These are phyloP conservation scores for Saussurea involucrata DNA, from an alignment of 129 eudicot genomes.

Conservation along the genomic window DNA sequence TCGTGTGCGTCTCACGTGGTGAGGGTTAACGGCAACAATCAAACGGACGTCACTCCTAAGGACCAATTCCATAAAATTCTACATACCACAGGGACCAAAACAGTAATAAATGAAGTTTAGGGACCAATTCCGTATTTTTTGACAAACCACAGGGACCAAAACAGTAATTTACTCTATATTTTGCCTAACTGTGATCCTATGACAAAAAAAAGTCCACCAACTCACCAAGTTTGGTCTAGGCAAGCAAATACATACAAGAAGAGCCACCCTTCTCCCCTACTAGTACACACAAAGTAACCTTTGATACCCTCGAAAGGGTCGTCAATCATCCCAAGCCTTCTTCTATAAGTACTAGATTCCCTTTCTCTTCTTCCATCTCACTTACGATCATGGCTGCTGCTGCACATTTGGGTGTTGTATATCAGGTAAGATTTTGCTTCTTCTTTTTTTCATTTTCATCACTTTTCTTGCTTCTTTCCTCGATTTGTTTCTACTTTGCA, in stretches of 20 bases:
- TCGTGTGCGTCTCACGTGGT: too few species aligned
- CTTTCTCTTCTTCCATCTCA: neutral
- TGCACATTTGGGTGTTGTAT: slow-evolving; percentile 16
- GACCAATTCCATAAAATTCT: too few species aligned
- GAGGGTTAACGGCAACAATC: too few species aligned
- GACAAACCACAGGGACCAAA: too few species aligned
- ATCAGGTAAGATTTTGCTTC: slow-evolving; percentile 8
- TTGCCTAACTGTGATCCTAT: too few species aligned
- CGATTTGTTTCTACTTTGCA: neutral
- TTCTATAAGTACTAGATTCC: slow-evolving; percentile 2
- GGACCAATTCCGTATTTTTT: too few species aligned
- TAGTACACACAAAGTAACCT: slow-evolving; percentile 8
- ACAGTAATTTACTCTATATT: too few species aligned
- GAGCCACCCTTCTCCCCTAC: neutral
- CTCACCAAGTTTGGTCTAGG: neutral
- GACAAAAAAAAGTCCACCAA: neutral
- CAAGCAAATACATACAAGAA: neutral
- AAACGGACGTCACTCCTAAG: too few species aligned
- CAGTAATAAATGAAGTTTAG: too few species aligned
- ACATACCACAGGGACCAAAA: too few species aligned
- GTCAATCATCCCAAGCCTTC: neutral
- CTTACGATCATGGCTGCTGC: slow-evolving; percentile 34
- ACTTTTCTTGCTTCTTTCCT: neutral
- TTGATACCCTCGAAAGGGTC: slow-evolving; percentile 24
- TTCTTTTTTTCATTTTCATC: neutral